These are phyloP conservation scores for Cercis canadensis DNA, from an alignment of 306 rosid species.

Conservation along the genomic window DNA sequence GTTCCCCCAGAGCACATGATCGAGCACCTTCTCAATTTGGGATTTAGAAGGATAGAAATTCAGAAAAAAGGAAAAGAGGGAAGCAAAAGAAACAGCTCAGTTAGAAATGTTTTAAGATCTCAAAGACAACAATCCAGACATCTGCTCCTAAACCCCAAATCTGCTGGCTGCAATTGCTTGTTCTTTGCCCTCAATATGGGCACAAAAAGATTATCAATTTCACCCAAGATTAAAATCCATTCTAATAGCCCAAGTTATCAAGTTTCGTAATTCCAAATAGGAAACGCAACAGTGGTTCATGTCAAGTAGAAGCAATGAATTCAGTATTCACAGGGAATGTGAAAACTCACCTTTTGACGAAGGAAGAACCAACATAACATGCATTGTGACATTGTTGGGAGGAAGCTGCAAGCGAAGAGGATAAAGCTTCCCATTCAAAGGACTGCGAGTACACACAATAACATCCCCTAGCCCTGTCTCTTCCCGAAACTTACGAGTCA, in stretches of 20 bases:
- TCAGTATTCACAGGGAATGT: constrained; percentile 16
- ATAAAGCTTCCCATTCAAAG: constrained; percentile 72
- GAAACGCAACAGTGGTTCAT: not conserved
- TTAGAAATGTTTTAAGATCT: not conserved
- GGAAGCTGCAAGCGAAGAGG: constrained; percentile 98
- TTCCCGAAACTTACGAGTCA: constrained; percentile 76
- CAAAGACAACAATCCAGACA: too few relatives aligned
- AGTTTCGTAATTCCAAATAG: not conserved
- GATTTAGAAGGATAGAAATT: too few relatives aligned
- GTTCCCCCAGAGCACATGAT: too few relatives aligned
- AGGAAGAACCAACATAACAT: constrained; percentile 67
- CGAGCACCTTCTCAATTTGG: too few relatives aligned
- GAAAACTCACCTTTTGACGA: constrained; percentile 64
- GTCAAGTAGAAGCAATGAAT: not conserved
- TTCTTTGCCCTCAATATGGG: too few relatives aligned
- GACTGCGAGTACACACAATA: constrained; percentile 75
- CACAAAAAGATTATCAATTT: not conserved
- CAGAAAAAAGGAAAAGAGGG: too few relatives aligned
- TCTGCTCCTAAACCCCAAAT: not conserved
- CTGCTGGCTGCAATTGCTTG: not conserved
- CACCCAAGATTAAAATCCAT: not conserved
- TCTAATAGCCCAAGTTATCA: not conserved
- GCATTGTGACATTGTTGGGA: constrained; percentile 83
- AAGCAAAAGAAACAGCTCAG: not conserved
- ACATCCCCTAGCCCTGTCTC: constrained; percentile 78